A percentile compares a stretch with the other conserved stretches of the same genome.
These are phyloP conservation scores for Wickerhamiella occidentalis DNA, from an alignment of 805 yeast genomes.

Conservation along the genomic window DNA sequence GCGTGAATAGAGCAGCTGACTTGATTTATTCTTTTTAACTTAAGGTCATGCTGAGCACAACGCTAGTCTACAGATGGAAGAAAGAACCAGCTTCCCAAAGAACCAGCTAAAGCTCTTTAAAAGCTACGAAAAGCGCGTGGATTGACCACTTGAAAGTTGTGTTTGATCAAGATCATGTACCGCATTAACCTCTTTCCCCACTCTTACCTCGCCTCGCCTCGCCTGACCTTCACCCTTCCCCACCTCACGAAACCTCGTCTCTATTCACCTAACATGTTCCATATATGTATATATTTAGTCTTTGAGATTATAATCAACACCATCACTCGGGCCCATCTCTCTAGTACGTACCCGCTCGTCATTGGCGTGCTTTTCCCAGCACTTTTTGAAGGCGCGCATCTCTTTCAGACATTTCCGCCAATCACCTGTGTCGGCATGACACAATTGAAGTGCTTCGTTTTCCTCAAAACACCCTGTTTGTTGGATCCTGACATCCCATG, in stretches of 20 bases:
- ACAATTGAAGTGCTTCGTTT: constrained; percentile 54
- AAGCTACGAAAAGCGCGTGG: no score
- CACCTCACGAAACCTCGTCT: background rate
- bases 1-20: no score
- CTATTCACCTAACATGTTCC: background rate
- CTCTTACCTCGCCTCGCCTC: no score
- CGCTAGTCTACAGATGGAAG: no score
- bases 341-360: constrained; percentile 32
- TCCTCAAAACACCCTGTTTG: constrained; percentile 70
- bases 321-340: constrained; percentile 4
- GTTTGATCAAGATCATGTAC: no score
- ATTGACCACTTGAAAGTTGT: no score
- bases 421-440: constrained; percentile 72
- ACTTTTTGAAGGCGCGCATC: constrained; percentile 46
- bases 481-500: constrained; percentile 55
- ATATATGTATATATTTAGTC: background rate
- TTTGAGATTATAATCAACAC: constrained; percentile 15
- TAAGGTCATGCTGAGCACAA: no score
- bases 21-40: no score
- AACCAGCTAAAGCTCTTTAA: no score
- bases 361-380: constrained; percentile 52
- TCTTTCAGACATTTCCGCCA: constrained; percentile 66
- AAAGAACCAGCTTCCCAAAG: no score
- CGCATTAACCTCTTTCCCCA: no score
- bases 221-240: no score